Evolutionary conservation across 2,329 filamentous ascomycete species (phyloP).

Genomic region (Venturia pyrina): DNA sequence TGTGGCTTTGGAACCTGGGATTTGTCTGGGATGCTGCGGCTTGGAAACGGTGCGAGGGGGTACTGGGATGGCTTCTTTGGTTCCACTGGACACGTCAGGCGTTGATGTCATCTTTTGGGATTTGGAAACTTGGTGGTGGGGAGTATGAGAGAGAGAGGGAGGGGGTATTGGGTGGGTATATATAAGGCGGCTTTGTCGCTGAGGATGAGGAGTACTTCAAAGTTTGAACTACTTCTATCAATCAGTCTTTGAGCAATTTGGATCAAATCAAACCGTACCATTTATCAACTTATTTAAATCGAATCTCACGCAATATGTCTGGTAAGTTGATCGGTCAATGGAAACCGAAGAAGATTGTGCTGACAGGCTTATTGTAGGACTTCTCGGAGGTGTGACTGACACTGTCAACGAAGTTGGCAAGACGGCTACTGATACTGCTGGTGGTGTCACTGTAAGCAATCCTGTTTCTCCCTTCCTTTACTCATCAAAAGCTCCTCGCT

Average conservation of each 20-base stretch:
- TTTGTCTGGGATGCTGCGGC: not conserved
- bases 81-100: not conserved
- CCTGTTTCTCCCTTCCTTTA: not conserved
- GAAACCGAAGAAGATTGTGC: too few species aligned
- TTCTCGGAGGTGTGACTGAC: constrained; percentile 6
- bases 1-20: not conserved
- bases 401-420: constrained; percentile 3
- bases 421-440: not conserved
- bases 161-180: too few species aligned
- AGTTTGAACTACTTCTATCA: too few species aligned
- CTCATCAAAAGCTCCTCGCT: too few species aligned
- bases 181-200: too few species aligned
- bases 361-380: not conserved
- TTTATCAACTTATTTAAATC: not conserved
- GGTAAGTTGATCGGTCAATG: not conserved
- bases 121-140: not conserved
- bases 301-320: not conserved
- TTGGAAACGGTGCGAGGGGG: too few species aligned
- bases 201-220: too few species aligned
- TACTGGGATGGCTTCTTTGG: not conserved
- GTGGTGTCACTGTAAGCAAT: not conserved
- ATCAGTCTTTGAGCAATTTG: not conserved
- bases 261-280: not conserved
- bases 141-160: too few species aligned
- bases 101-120: not conserved